Conservation (phyloP, 2,329 filamentous ascomycete genomes). For the Xylaria sp. region DNA sequence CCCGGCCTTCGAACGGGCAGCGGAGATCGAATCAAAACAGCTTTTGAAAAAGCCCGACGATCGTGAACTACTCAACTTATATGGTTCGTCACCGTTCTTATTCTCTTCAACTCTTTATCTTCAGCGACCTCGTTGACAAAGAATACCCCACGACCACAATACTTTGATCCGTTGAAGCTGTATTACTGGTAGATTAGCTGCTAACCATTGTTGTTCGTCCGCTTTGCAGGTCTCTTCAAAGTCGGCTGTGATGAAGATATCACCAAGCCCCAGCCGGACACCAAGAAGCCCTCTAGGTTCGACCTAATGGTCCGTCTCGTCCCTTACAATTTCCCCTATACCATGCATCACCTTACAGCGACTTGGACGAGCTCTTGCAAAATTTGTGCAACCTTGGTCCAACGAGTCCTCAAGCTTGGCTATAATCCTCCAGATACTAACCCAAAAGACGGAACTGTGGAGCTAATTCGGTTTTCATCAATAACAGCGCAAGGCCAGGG, state of each 20-base stretch:
- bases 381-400: neutral
- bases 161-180: neutral
- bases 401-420: neutral
- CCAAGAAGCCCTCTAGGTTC: slow-evolving; percentile 66
- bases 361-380: neutral
- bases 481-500: slow-evolving; percentile 57
- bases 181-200: too few relatives aligned
- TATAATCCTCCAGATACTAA: neutral
- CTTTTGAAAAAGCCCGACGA: slow-evolving; percentile 71
- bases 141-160: neutral
- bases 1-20: slow-evolving; percentile 37
- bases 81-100: slow-evolving; percentile 58
- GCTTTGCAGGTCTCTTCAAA: slow-evolving; percentile 66
- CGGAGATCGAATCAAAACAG: slow-evolving; percentile 69
- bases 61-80: slow-evolving; percentile 74
- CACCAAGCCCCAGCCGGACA: slow-evolving; percentile 58
- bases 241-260: slow-evolving; percentile 68
- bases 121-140: neutral
- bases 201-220: neutral
- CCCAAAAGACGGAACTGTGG: neutral
- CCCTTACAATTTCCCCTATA: neutral
- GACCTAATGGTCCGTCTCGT: slow-evolving; percentile 68
- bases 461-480: slow-evolving; percentile 9
- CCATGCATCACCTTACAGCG: neutral
- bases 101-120: neutral